phyloP scores from a whole-genome alignment of 1,284 basidiomycete species.

The Coniferiporia weirii region DNA sequence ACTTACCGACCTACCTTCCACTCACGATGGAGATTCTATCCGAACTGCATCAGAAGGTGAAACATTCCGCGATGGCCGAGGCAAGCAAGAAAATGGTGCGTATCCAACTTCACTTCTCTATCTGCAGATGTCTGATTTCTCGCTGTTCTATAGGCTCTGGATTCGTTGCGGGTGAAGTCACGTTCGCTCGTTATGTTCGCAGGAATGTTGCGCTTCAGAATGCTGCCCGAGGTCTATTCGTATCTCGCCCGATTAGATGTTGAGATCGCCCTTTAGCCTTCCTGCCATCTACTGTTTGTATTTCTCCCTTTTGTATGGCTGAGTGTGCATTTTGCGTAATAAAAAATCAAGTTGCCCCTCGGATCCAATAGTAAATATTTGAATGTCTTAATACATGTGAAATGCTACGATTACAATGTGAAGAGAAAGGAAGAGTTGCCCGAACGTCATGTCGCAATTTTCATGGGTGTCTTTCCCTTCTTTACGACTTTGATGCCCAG shows the following conservation, averaged over 20 bases:
- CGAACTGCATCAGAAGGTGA: constrained; percentile 71
- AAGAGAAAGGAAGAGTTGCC: not conserved
- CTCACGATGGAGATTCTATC: constrained; percentile 94
- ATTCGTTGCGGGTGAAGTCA: constrained; percentile 63
- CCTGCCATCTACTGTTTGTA: not conserved
- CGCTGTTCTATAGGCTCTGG: constrained; percentile 45
- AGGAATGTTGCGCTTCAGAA: constrained; percentile 80
- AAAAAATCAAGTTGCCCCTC: too few relatives aligned
- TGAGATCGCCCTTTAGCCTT: constrained; percentile 59
- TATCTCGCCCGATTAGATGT: constrained; percentile 77
- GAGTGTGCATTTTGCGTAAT: not conserved
- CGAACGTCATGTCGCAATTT: constrained; percentile 21
- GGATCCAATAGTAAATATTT: too few relatives aligned
- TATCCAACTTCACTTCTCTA: constrained; percentile 6
- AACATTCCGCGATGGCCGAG: constrained; percentile 70
- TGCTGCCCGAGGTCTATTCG: constrained; percentile 89
- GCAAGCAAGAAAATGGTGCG: constrained; percentile 68
- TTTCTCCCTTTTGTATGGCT: not conserved
- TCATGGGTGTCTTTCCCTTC: constrained; percentile 31
- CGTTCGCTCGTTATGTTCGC: constrained; percentile 84
- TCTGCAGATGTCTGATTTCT: constrained; percentile 15
- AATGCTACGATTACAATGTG: not conserved
- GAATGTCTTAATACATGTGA: too few relatives aligned
- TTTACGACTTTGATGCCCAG: constrained; percentile 77
- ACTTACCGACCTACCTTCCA: constrained; percentile 84